A percentile compares a stretch with the other conserved stretches of the same genome.
Evolutionary conservation across 495 filamentous ascomycete genomes (phyloP).

Genomic region (Penicillium bovifimosum): DNA sequence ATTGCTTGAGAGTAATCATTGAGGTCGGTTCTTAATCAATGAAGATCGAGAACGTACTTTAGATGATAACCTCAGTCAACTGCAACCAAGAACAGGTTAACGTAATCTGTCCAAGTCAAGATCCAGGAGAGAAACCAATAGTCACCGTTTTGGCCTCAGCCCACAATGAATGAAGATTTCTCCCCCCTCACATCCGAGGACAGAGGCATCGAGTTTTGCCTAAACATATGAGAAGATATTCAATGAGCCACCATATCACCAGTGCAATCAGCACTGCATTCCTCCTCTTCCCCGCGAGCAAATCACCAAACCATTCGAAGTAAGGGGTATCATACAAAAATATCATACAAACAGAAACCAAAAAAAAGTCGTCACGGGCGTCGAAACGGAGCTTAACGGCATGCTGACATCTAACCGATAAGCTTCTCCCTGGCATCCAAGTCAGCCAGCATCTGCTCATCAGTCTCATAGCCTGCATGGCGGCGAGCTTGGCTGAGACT

Average conservation of each 20-base stretch:
- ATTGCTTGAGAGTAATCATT: neutral
- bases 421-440: conserved; percentile 23
- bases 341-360: conserved; percentile 2
- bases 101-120: neutral
- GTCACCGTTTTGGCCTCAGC: neutral
- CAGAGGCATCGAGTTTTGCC: neutral
- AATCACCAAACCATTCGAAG: conserved; percentile 4
- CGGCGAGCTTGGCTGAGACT: conserved; percentile 24
- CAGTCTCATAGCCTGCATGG: conserved; percentile 27
- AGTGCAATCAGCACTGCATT: conserved; percentile 1
- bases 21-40: neutral
- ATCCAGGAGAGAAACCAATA: neutral
- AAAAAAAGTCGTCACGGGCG: conserved; percentile 8
- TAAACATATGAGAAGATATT: neutral
- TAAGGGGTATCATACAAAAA: conserved; percentile 12
- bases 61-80: neutral
- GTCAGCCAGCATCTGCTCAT: conserved; percentile 29
- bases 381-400: neutral
- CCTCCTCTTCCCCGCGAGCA: conserved; percentile 4
- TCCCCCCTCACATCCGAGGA: neutral
- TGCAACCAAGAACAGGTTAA: neutral
- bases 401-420: neutral
- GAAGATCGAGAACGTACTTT: neutral
- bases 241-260: neutral
- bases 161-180: neutral